Conservation (phyloP, 768 basidiomycete species). For the Leccinum incarnatum region DNA sequence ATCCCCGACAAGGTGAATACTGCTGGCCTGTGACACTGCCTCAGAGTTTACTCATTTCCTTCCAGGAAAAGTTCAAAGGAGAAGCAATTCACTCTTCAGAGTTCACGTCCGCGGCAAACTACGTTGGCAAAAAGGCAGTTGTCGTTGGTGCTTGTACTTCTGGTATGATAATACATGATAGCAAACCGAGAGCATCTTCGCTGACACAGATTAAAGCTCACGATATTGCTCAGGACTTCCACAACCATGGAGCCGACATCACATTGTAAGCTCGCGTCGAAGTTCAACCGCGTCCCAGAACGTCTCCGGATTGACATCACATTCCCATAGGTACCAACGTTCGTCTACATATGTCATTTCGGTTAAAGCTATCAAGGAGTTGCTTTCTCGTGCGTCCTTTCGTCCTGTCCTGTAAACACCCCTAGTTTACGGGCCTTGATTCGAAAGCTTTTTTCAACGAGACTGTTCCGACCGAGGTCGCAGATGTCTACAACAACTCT, state of each 20-base stretch:
- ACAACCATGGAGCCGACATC: constrained; percentile 29
- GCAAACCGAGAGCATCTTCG: not conserved
- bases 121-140: constrained; percentile 60
- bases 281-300: not conserved
- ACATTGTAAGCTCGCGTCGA: constrained; percentile 19
- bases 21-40: not conserved
- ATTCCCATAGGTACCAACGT: constrained; percentile 20
- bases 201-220: constrained; percentile 25
- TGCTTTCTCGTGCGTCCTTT: constrained; percentile 11
- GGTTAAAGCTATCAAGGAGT: not conserved
- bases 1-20: constrained; percentile 41
- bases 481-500: constrained; percentile 15
- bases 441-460: constrained; percentile 20
- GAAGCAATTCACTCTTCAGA: constrained; percentile 49
- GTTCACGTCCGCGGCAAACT: constrained; percentile 47
- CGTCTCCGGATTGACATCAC: not conserved
- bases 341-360: constrained; percentile 26
- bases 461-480: constrained; percentile 20
- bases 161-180: constrained; percentile 27
- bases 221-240: constrained; percentile 39
- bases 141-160: constrained; percentile 71
- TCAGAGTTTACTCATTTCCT: not conserved
- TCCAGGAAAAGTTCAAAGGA: constrained; percentile 52
- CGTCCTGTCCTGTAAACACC: not conserved
- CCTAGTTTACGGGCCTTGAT: not conserved